Percentiles rank a stretch among this genome's conserved stretches.
phyloP scores from a whole-genome alignment of 352 stramenopile species.

The Phytophthora meadii region DNA sequence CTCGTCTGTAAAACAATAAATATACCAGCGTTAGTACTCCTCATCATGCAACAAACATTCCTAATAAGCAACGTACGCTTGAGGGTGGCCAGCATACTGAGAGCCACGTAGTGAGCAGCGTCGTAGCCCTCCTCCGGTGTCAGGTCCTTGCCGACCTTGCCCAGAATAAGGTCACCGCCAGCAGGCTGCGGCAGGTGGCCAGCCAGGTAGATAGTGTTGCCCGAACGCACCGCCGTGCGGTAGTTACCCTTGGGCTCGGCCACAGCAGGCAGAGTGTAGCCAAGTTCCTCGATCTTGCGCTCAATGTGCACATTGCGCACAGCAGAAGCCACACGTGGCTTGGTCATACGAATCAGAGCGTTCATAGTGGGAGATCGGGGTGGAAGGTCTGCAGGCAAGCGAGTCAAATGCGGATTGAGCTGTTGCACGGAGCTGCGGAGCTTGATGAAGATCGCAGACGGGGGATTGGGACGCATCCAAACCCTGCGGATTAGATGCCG shows the following conservation, averaged over 20 bases:
- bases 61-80: constrained; percentile 62
- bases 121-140: constrained; percentile 92
- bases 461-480: constrained; percentile 30
- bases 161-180: constrained; percentile 82
- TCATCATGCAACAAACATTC: not conserved
- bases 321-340: constrained; percentile 33
- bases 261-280: constrained; percentile 83
- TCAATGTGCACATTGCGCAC: constrained; percentile 83
- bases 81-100: constrained; percentile 93
- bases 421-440: constrained; percentile 3
- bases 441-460: constrained; percentile 2
- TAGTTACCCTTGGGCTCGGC: constrained; percentile 93
- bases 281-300: constrained; percentile 83
- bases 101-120: constrained; percentile 87
- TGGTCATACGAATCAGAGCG: constrained; percentile 37
- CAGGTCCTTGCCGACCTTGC: constrained; percentile 91
- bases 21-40: not conserved
- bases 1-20: constrained; percentile 52
- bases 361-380: constrained; percentile 20
- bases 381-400: not conserved
- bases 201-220: constrained; percentile 88
- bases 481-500: constrained; percentile 11
- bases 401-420: constrained; percentile 25
- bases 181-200: constrained; percentile 82
- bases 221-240: constrained; percentile 77